Base-by-base conservation (phyloP, 78 protist genomes). In the Dictyostelium intermedium region DNA sequence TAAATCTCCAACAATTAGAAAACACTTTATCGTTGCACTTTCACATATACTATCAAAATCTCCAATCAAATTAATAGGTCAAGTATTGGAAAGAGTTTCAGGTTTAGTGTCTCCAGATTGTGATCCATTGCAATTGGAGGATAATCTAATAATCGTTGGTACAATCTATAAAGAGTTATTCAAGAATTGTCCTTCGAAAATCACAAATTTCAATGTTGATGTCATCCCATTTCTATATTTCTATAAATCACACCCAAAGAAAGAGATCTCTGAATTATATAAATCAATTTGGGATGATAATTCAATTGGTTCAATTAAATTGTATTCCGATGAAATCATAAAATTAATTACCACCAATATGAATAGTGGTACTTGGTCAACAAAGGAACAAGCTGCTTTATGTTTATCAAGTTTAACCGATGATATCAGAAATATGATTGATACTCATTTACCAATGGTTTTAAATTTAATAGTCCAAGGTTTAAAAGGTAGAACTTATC, bases 301-400 rank as follows among this genome's bases (percentile, higher is more conserved):
- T 60, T 80, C 87, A 13, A 80, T 89, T 69, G 94, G 94, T 32
- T 39, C 41, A 5, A 80, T 89, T 35, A 78, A 80, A 35, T 30
- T 89, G 39, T 89, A 89, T n/a, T 45, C 74, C 13, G 94, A 89
- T 43, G 94, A 89, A 50, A 69, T 89, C 35, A 80, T 89, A 2
- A 60, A 89, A 83, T 18, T 89, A 23, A 80, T 89, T 10, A 45
- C 86, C 1, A 69, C 32, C 30, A 41, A 45, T 32, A 25, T 89
- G 53, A 35, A 27, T 10, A 63, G 82, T 20, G 56, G 50, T n/a
- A 39, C 94, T 13, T 89, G 94, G 94, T 34, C 94, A 43, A 72
- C 87, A 5, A 89, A 89, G 53, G 86, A 89, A 89, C 94, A 89
- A 80, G 94, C 82, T 2, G 94, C 94, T 27, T 73, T 89, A 16